These are phyloP conservation scores for Maudiozyma serrabonitensis DNA, from an alignment of 805 yeast species.

Conservation along the genomic window DNA sequence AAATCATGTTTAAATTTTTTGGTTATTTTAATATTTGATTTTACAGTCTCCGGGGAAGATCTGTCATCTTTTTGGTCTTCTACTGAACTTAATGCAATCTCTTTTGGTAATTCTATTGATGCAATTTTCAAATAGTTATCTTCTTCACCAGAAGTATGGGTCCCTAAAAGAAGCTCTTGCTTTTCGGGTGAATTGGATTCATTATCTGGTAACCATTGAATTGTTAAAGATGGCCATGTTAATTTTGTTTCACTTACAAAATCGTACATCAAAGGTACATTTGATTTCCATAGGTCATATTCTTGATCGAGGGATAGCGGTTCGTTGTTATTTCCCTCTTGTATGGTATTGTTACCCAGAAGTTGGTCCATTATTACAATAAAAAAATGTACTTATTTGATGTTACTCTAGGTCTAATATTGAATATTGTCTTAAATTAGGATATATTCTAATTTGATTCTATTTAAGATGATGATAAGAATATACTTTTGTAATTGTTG, in stretches of 20 bases:
- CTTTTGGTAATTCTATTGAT: slow-evolving; percentile 44
- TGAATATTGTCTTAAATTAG: no score
- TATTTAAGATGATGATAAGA: no score
- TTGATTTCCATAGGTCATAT: slow-evolving; percentile 71
- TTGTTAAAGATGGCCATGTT: slow-evolving; percentile 74
- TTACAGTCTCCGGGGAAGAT: slow-evolving; percentile 9
- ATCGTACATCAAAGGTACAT: slow-evolving; percentile 74
- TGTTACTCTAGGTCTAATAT: no score
- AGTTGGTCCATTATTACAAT: background rate
- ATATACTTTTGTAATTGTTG: no score
- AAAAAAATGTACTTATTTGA: background rate
- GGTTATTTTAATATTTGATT: slow-evolving; percentile 46
- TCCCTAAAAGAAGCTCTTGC: slow-evolving; percentile 53
- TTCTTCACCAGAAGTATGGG: slow-evolving; percentile 66
- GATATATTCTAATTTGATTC: no score
- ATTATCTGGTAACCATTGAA: slow-evolving; percentile 58
- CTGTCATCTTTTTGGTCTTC: slow-evolving; percentile 9
- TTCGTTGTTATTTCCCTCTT: slow-evolving; percentile 1
- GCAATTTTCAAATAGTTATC: slow-evolving; percentile 58
- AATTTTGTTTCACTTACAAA: slow-evolving; percentile 72
- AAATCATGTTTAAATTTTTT: slow-evolving; percentile 50
- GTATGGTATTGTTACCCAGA: background rate
- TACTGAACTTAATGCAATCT: slow-evolving; percentile 2
- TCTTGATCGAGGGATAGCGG: slow-evolving; percentile 38
- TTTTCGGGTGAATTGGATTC: slow-evolving; percentile 20